These are phyloP conservation scores for Talaromyces thailandensis DNA, from an alignment of 495 filamentous ascomycete species.

Conservation along the genomic window DNA sequence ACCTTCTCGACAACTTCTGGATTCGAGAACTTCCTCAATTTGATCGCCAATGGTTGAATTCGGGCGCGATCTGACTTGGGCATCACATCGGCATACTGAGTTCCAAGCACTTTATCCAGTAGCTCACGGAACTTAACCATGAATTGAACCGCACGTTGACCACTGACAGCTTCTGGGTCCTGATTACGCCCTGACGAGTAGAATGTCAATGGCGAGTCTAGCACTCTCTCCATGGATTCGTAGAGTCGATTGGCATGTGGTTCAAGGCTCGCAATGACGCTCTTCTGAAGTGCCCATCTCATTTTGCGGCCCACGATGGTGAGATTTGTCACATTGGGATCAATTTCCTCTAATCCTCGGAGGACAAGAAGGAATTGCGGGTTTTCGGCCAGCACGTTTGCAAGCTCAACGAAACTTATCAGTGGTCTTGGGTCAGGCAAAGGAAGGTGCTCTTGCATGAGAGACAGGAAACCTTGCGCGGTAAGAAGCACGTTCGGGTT, in stretches of 20 bases:
- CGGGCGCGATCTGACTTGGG: constrained; percentile 18
- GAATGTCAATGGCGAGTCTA: not conserved
- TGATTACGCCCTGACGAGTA: not conserved
- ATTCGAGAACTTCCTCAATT: constrained; percentile 26
- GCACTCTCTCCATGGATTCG: constrained; percentile 16
- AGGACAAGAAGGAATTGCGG: constrained; percentile 24
- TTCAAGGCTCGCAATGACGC: constrained; percentile 17
- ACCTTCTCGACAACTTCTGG: constrained; percentile 11
- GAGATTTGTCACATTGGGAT: constrained; percentile 9
- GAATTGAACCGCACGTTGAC: constrained; percentile 12
- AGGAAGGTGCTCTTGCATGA: constrained; percentile 37
- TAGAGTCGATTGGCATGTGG: constrained; percentile 22
- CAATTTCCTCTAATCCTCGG: constrained; percentile 15
- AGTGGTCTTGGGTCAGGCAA: constrained; percentile 28
- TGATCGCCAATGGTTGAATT: constrained; percentile 14
- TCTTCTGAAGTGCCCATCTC: constrained; percentile 15
- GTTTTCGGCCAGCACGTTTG: constrained; percentile 15
- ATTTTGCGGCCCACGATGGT: constrained; percentile 18
- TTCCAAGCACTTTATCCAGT: constrained; percentile 22
- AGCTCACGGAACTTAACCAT: constrained; percentile 18
- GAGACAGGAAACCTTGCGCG: constrained; percentile 46
- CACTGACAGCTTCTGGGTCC: constrained; percentile 7
- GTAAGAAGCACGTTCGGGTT: constrained; percentile 53
- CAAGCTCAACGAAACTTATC: constrained; percentile 19
- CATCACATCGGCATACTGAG: constrained; percentile 14